Percentiles rank a stretch among this genome's conserved stretches.
Conservation (phyloP, 306 rosid species). For the Acacia crassicarpa region DNA sequence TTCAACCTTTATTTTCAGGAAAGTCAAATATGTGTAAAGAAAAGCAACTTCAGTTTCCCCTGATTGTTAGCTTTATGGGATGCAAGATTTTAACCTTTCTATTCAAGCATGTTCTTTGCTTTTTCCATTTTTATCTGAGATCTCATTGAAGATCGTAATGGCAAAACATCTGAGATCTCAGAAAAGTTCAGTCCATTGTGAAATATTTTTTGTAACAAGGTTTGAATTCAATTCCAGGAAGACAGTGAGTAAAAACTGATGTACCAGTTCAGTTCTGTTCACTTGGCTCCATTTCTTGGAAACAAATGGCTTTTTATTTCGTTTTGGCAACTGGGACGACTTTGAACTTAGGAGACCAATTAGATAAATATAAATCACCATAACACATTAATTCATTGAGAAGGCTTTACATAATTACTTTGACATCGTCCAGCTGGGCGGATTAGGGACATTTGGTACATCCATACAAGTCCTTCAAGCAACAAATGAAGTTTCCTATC, state of each 20-base stretch:
- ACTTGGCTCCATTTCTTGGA: background rate
- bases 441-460: background rate
- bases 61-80: background rate
- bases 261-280: background rate
- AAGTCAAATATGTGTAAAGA: background rate
- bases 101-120: background rate
- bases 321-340: background rate
- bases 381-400: background rate
- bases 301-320: background rate
- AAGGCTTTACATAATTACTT: background rate
- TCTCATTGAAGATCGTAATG: background rate
- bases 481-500: background rate
- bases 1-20: background rate
- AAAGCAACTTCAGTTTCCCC: background rate
- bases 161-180: background rate
- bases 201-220: background rate
- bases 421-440: background rate
- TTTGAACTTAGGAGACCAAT: background rate
- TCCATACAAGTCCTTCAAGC: slow-evolving; percentile 15
- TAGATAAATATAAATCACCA: background rate
- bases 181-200: background rate
- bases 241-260: background rate
- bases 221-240: background rate
- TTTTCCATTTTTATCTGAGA: background rate
- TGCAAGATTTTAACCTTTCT: background rate